A percentile compares a stretch with the other conserved stretches of the same genome.
Conservation (phyloP, 2,329 filamentous ascomycete species). For the Cryphonectria naterciae region DNA sequence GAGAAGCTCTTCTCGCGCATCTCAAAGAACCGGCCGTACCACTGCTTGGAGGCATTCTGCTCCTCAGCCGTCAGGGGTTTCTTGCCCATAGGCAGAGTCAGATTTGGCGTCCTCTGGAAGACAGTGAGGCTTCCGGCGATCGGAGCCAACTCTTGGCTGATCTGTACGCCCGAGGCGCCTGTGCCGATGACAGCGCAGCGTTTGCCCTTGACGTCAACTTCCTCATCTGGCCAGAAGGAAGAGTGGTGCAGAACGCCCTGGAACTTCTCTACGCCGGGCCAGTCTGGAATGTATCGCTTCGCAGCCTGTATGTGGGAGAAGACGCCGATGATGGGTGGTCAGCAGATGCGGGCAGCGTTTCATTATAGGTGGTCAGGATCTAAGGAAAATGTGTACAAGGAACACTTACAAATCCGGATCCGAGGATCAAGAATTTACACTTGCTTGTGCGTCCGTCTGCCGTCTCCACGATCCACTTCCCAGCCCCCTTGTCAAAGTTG, state of each 20-base stretch:
- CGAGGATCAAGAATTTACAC: conserved; percentile 56
- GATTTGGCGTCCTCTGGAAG: conserved; percentile 70
- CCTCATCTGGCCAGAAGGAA: conserved; percentile 62
- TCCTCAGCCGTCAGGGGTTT: conserved; percentile 52
- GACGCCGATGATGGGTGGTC: neutral
- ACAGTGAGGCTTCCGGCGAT: conserved; percentile 57
- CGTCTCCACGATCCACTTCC: conserved; percentile 48
- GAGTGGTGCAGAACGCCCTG: conserved; percentile 63
- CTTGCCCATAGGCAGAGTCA: conserved; percentile 65
- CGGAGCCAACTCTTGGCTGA: conserved; percentile 63
- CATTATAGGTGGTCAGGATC: neutral
- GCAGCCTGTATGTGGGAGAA: conserved; percentile 46
- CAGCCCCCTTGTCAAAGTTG: conserved; percentile 51
- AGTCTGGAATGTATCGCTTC: conserved; percentile 64
- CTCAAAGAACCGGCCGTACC: conserved; percentile 56
- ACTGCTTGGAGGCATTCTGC: conserved; percentile 50
- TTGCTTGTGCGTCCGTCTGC: conserved; percentile 54
- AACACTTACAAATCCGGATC: conserved; percentile 53
- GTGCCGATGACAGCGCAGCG: conserved; percentile 66
- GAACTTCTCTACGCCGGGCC: conserved; percentile 63
- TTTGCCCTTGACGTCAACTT: conserved; percentile 61
- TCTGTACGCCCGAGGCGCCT: conserved; percentile 67
- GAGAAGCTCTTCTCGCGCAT: conserved; percentile 57
- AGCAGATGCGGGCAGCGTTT: neutral
- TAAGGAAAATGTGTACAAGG: neutral